Percentiles rank a stretch among this genome's conserved stretches.
These are phyloP conservation scores for Coemansia sp. DNA, from an alignment of 192 early-diverging fungal species.

Conservation along the genomic window DNA sequence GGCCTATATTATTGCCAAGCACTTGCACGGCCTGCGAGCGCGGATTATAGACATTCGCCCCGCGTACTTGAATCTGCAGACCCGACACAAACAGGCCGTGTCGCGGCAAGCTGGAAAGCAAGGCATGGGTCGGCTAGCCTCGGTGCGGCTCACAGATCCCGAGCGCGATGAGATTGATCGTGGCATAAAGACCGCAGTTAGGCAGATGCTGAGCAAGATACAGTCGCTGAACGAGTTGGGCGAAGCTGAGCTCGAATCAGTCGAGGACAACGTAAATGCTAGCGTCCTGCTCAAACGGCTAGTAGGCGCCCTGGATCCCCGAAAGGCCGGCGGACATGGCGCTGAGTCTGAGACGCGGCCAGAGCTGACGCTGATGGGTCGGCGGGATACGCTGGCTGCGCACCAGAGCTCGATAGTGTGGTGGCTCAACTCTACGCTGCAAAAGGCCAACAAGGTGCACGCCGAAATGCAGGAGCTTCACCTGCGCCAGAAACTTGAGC, in stretches of 20 bases:
- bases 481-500: constrained; percentile 65
- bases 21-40: constrained; percentile 53
- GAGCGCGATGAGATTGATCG: constrained; percentile 70
- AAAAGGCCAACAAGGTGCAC: constrained; percentile 64
- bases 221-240: constrained; percentile 58
- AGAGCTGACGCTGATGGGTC: constrained; percentile 10
- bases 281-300: constrained; percentile 48
- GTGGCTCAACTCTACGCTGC: constrained; percentile 65
- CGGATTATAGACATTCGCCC: constrained; percentile 57
- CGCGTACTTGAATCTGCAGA: constrained; percentile 53
- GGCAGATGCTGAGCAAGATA: constrained; percentile 58
- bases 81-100: constrained; percentile 7
- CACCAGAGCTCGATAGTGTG: constrained; percentile 68
- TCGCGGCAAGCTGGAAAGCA: background rate
- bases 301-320: constrained; percentile 39
- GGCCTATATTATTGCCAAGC: constrained; percentile 57
- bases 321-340: constrained; percentile 16
- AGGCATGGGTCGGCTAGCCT: background rate
- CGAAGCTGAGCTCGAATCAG: constrained; percentile 33
- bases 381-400: constrained; percentile 60
- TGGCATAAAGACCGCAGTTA: constrained; percentile 58
- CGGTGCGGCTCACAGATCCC: constrained; percentile 55
- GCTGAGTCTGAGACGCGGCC: background rate
- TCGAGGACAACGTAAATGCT: constrained; percentile 21
- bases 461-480: constrained; percentile 69